Percentiles rank a stretch among this genome's conserved stretches.
Evolutionary conservation across 768 basidiomycete genomes (phyloP).

Genomic region (Cystobasidium onofrii): DNA sequence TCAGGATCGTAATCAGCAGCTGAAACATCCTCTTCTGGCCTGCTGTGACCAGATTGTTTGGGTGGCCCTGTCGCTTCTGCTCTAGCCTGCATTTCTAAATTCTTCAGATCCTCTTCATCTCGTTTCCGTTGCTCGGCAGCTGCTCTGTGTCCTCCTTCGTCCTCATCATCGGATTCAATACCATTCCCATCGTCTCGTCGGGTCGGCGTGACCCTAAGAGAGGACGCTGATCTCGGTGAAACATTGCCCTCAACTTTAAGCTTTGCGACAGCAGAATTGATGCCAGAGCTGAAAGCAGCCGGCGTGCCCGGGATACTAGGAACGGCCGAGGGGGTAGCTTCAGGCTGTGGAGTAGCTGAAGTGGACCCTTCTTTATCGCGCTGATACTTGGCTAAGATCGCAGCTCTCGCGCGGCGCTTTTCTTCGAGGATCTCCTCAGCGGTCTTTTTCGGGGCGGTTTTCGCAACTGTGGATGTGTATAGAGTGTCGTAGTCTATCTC

Average conservation of each 20-base stretch:
- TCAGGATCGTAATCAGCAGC: slow-evolving; percentile 89
- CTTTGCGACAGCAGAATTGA: not conserved
- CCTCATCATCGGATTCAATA: slow-evolving; percentile 70
- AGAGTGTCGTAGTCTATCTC: slow-evolving; percentile 25
- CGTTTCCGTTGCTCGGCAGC: not conserved
- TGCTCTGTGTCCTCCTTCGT: slow-evolving; percentile 74
- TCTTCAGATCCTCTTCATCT: slow-evolving; percentile 1
- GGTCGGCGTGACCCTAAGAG: not conserved
- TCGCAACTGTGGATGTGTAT: not conserved
- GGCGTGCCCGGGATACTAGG: slow-evolving; percentile 10
- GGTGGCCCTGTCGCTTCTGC: not conserved
- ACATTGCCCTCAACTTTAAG: slow-evolving; percentile 2
- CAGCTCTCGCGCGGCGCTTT: slow-evolving; percentile 6
- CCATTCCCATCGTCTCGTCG: slow-evolving; percentile 72
- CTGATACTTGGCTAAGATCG: slow-evolving; percentile 20
- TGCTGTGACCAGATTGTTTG: slow-evolving; percentile 47
- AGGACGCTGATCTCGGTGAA: not conserved
- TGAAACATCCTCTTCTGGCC: slow-evolving; percentile 61
- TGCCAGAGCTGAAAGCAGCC: not conserved
- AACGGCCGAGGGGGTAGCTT: not conserved
- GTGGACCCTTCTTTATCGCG: not conserved
- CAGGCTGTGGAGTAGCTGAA: slow-evolving; percentile 12
- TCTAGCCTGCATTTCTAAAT: not conserved
- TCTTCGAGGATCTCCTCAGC: slow-evolving; percentile 19
- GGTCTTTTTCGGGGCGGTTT: not conserved